A percentile compares a stretch with the other conserved stretches of the same genome.
phyloP scores from a whole-genome alignment of 352 stramenopile genomes.

The Globisporangium nunn region DNA sequence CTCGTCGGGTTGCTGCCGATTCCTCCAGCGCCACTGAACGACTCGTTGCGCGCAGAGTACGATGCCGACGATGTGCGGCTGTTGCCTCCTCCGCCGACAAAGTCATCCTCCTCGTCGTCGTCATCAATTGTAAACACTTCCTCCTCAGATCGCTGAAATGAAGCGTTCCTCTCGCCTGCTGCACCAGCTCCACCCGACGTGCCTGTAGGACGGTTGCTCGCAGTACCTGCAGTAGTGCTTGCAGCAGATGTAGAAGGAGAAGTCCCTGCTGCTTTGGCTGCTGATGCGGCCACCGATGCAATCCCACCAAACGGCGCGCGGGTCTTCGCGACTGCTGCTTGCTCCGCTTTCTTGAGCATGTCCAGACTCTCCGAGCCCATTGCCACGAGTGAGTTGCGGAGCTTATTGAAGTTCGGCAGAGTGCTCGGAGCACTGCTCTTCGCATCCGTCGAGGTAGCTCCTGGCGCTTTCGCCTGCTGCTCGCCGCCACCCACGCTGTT shows the following conservation, averaged over 20 bases:
- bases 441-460: background rate
- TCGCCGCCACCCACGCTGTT: slow-evolving; percentile 19
- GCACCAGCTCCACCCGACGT: background rate
- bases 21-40: slow-evolving; percentile 20
- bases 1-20: slow-evolving; percentile 8
- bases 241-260: background rate
- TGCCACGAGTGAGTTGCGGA: slow-evolving; percentile 49
- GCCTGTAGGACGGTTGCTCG: background rate
- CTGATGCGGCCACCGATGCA: slow-evolving; percentile 12
- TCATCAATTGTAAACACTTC: slow-evolving; percentile 84
- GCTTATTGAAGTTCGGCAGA: slow-evolving; percentile 44
- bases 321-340: slow-evolving; percentile 39
- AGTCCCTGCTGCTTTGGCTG: background rate
- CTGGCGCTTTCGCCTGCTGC: slow-evolving; percentile 15
- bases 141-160: slow-evolving; percentile 56
- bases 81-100: slow-evolving; percentile 21
- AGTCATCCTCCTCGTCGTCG: slow-evolving; percentile 59
- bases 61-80: slow-evolving; percentile 40
- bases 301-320: slow-evolving; percentile 29
- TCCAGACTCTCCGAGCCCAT: slow-evolving; percentile 66
- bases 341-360: slow-evolving; percentile 72
- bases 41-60: slow-evolving; percentile 40
- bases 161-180: slow-evolving; percentile 17
- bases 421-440: slow-evolving; percentile 9
- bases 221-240: background rate